Evolutionary conservation across 441 rosid species (phyloP).

Genomic region (Populus hybrid): DNA sequence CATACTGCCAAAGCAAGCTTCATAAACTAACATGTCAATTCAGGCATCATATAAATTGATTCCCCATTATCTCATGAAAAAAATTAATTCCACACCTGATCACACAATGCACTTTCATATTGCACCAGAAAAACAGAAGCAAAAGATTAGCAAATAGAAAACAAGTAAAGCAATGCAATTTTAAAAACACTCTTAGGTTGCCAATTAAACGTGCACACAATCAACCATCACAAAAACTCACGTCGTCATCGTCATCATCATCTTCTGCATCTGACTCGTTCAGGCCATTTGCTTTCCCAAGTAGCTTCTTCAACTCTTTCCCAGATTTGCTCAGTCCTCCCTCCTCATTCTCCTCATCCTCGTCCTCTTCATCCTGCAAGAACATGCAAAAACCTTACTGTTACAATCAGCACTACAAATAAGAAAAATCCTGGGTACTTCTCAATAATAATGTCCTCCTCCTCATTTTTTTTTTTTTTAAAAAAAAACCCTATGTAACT

Average conservation of each 20-base stretch:
- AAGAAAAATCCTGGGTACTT: not conserved
- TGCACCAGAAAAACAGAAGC: not conserved
- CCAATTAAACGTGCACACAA: not conserved
- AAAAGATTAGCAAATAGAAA: not conserved
- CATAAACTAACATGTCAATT: not conserved
- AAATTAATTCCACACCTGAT: not conserved
- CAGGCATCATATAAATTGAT: not conserved
- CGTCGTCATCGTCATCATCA: conserved; percentile 77
- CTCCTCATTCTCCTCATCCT: conserved; percentile 81
- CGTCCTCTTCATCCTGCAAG: conserved; percentile 89
- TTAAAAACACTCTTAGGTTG: not conserved
- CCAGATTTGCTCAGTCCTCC: conserved; percentile 92
- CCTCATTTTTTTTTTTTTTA: too few relatives aligned
- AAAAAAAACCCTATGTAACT: not conserved
- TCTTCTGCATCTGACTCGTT: conserved; percentile 82
- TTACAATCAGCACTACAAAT: not conserved
- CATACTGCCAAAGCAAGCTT: not conserved
- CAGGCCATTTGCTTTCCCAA: conserved; percentile 64
- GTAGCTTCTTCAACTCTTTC: conserved; percentile 88
- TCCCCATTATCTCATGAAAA: not conserved
- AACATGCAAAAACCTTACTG: not conserved
- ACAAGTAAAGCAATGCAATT: conserved; percentile 1
- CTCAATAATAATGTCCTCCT: not conserved
- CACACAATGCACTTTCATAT: not conserved
- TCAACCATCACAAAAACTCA: not conserved